phyloP scores from a whole-genome alignment of 164 flowering plant species.

The Nymphaea colorata region DNA sequence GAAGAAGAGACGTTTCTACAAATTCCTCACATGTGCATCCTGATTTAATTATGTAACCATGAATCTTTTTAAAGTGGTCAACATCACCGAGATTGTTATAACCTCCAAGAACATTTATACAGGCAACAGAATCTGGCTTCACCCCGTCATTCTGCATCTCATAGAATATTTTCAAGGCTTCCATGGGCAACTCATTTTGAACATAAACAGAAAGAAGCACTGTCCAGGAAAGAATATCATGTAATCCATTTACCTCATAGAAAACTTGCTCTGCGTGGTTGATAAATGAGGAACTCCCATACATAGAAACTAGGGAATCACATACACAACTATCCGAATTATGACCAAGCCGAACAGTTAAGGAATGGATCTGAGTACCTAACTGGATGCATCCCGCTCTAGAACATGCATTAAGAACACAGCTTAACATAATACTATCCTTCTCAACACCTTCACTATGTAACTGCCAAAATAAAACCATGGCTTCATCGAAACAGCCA shows the following conservation, averaged over 20 bases:
- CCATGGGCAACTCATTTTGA: constrained; percentile 7
- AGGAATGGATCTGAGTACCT: constrained; percentile 10
- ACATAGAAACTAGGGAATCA: constrained; percentile 12
- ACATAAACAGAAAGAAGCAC: constrained; percentile 11
- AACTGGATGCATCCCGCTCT: constrained; percentile 4
- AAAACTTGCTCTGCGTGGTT: constrained; percentile 3
- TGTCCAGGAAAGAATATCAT: constrained; percentile 9
- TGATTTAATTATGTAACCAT: constrained; percentile 8
- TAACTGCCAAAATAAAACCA: constrained; percentile 5
- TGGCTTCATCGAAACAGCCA: constrained; percentile 9
- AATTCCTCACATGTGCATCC: constrained; percentile 3
- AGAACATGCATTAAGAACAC: constrained; percentile 8
- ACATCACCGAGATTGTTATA: constrained; percentile 2
- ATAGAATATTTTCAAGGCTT: constrained; percentile 8
- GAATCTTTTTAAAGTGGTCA: constrained; percentile 7
- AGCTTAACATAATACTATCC: constrained; percentile 5
- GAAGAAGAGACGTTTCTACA: constrained; percentile 10
- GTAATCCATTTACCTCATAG: not conserved
- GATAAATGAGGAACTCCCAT: constrained; percentile 10
- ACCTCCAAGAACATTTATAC: constrained; percentile 9
- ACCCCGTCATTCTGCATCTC: constrained; percentile 7
- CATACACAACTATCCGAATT: constrained; percentile 4
- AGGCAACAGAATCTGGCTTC: constrained; percentile 13
- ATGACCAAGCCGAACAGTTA: constrained; percentile 5
- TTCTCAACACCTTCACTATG: constrained; percentile 1